Percentiles rank a stretch among this genome's conserved stretches.
Evolutionary conservation across 176 grass and related monocot genomes (phyloP).

Genomic region (Typha latifolia): DNA sequence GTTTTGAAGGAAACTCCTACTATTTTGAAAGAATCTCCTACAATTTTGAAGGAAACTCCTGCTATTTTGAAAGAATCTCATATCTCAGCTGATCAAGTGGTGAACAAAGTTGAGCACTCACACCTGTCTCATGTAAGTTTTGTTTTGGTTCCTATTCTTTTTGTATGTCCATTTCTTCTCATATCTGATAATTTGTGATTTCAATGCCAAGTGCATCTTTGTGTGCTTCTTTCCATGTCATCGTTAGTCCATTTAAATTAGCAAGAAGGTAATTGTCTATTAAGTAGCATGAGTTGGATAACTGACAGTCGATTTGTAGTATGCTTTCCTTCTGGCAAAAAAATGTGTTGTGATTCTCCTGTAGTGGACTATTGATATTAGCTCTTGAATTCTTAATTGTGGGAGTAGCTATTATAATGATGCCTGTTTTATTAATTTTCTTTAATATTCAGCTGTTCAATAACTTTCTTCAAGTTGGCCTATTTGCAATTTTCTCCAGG

Average conservation of each 20-base stretch:
- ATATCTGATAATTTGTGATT: slow-evolving; percentile 6
- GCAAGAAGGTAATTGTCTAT: background rate
- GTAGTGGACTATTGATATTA: background rate
- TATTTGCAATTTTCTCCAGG: slow-evolving; percentile 47
- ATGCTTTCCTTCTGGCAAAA: background rate
- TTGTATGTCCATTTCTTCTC: background rate
- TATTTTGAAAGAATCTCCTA: slow-evolving; percentile 24
- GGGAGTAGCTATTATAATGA: too few relatives aligned
- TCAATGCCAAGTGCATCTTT: background rate
- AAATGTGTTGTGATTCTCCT: background rate
- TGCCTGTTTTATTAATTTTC: too few relatives aligned
- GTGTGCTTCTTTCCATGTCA: slow-evolving; percentile 3
- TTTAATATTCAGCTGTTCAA: background rate
- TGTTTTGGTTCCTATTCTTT: slow-evolving; percentile 2
- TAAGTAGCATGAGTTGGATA: background rate
- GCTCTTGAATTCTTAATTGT: too few relatives aligned
- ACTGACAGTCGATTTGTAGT: background rate
- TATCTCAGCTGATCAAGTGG: slow-evolving; percentile 38
- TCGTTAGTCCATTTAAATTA: background rate
- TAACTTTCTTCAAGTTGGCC: slow-evolving; percentile 11
- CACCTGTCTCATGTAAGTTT: slow-evolving; percentile 78
- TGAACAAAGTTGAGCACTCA: slow-evolving; percentile 41
- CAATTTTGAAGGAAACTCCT: slow-evolving; percentile 28
- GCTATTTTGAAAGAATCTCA: slow-evolving; percentile 36
- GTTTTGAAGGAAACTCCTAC: slow-evolving; percentile 19